Percentiles rank a stretch among this genome's conserved stretches.
Conservation (phyloP, 345 rosid genomes). For the Dovyalis caffra region DNA sequence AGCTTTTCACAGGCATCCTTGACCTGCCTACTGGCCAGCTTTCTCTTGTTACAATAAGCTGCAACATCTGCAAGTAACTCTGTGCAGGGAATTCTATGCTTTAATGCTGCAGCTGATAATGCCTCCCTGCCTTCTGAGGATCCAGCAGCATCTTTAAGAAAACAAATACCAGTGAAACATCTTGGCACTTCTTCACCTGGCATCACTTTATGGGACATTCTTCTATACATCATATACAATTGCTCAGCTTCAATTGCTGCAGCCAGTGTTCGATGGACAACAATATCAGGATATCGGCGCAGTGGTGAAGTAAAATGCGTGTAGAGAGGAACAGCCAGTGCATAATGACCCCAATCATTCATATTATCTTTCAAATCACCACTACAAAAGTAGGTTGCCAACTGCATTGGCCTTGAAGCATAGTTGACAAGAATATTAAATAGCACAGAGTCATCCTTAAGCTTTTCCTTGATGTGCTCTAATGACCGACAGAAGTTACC, state of each 20-base stretch:
- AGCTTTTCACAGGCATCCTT: conserved; percentile 81
- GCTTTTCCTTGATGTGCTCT: conserved; percentile 53
- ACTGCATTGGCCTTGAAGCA: conserved; percentile 82
- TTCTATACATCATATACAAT: conserved; percentile 33
- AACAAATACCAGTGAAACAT: conserved; percentile 59
- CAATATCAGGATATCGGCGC: conserved; percentile 82
- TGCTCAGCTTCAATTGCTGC: conserved; percentile 84
- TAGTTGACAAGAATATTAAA: conserved; percentile 58
- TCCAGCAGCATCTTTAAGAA: conserved; percentile 53
- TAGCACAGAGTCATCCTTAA: conserved; percentile 67
- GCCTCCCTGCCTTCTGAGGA: conserved; percentile 59
- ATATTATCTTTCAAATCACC: conserved; percentile 53
- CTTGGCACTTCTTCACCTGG: conserved; percentile 21
- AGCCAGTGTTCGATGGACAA: conserved; percentile 84
- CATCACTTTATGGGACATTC: conserved; percentile 9
- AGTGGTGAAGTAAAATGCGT: conserved; percentile 95
- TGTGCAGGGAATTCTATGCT: conserved; percentile 53
- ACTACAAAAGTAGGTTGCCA: conserved; percentile 77
- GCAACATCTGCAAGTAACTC: conserved; percentile 55
- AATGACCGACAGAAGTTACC: conserved; percentile 55
- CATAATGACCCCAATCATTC: conserved; percentile 82
- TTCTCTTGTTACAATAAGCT: conserved; percentile 62
- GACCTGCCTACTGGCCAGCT: conserved; percentile 69
- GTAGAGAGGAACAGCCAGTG: conserved; percentile 71
- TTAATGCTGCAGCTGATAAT: conserved; percentile 55